Evolutionary conservation across 2,329 filamentous ascomycete species (phyloP).

Genomic region (Pseudogymnoascus sp.): DNA sequence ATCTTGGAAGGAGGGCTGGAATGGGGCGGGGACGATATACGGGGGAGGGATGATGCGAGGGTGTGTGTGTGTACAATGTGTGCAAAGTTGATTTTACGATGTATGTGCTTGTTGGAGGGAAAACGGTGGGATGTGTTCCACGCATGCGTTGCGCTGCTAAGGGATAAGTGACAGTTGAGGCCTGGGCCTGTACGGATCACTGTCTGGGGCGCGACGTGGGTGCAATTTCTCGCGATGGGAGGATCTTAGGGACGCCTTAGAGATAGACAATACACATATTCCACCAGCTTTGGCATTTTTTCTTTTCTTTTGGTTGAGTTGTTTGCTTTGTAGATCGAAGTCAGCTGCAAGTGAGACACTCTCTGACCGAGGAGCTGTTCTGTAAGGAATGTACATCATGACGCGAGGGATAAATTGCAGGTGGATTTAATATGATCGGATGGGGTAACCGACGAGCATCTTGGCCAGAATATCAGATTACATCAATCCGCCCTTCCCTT

Average conservation of each 20-base stretch:
- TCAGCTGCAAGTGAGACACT: not conserved
- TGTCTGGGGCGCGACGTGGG: not conserved
- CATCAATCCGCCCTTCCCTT: not conserved
- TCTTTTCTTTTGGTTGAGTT: not conserved
- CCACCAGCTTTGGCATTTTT: not conserved
- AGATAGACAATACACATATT: slow-evolving; percentile 1
- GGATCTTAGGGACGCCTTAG: not conserved
- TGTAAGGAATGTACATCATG: not conserved
- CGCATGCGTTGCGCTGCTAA: not conserved
- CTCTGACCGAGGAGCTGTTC: not conserved
- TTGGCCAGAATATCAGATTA: not conserved
- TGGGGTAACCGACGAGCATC: not conserved
- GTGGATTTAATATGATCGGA: slow-evolving; percentile 6
- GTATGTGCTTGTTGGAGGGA: slow-evolving; percentile 7
- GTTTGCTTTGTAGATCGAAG: not conserved
- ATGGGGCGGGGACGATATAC: slow-evolving; percentile 3
- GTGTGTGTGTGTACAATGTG: slow-evolving; percentile 1
- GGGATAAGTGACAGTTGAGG: slow-evolving; percentile 3
- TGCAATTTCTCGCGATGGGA: slow-evolving; percentile 2
- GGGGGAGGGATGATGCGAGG: not conserved
- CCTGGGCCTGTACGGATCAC: not conserved
- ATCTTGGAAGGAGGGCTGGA: not conserved
- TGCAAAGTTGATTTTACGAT: slow-evolving; percentile 8
- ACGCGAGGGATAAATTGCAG: not conserved
- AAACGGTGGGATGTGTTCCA: slow-evolving; percentile 2